Base-by-base conservation (phyloP, 441 rosid species). In the Aleurites moluccanus region DNA sequence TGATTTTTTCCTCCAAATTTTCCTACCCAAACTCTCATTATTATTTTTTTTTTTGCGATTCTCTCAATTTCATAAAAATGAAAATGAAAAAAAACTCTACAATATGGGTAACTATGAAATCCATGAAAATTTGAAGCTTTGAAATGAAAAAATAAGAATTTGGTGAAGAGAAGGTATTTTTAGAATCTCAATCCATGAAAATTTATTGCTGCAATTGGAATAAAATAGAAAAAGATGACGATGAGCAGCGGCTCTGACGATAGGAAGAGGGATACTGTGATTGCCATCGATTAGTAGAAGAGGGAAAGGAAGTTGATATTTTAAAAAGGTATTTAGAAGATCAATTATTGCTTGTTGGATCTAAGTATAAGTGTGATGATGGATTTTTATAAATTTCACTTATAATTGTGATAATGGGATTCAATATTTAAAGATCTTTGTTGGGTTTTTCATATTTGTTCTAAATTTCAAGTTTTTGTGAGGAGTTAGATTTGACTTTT, bases 241-340 rank as follows among this genome's bases (percentile, higher is more conserved):
- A 73, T 18, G 64, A 23, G 49, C 79, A 77, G 56, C 69, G 82
- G 70, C 64, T 87, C 40, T 69, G 85, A 66, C 64, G 75, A 55
- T 83, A 87, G 52, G 88, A 86, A 49, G 91, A 86, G 72, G 89
- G 88, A 18, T 80, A 83, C 33, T 69, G 79, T 13, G 68, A 84
- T n/a, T 77, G 75, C 61, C 44, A 33, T 63, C 44, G 75, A 77
- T 3, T 75, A 69, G 73, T 59, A 10, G 81, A 69, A 16, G 84
- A 66, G 20, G 84, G 44, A 15, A 38, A 71, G 21, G 88, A 78
- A 75, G 81, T 80, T 35, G 84, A 85, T 65, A 70, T 91, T 78
- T 81, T 89, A 61, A 86, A 86, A 59, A 83, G 92, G 79, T 91
- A 89, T 82, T 79, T 89, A 75, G 92, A 89, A 73, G 92, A 91